These are phyloP conservation scores for Thuidium tamariscinum DNA, from an alignment of 225 moss, liverwort and hornwort genomes.

Conservation along the genomic window DNA sequence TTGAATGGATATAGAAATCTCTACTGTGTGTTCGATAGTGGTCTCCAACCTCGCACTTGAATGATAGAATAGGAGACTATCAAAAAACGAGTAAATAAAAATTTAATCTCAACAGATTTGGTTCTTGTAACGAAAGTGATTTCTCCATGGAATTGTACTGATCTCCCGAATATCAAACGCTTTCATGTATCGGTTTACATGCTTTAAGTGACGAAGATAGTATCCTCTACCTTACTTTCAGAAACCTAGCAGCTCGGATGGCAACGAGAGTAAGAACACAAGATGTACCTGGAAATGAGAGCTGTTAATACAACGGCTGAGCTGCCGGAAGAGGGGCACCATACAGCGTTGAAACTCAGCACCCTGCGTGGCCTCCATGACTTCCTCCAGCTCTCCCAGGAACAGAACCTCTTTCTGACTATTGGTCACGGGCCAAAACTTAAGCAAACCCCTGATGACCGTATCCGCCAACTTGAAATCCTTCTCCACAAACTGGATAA, in stretches of 20 bases:
- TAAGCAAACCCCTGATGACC: slow-evolving; percentile 26
- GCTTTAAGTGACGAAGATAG: not conserved
- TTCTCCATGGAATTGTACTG: not conserved
- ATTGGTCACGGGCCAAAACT: slow-evolving; percentile 28
- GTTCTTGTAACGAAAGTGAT: not conserved
- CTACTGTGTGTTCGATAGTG: not conserved
- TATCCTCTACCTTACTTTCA: not conserved
- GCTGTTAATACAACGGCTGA: slow-evolving; percentile 31
- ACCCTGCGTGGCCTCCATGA: slow-evolving; percentile 24
- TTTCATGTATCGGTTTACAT: not conserved
- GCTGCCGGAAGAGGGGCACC: slow-evolving; percentile 29
- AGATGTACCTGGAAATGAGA: slow-evolving; percentile 23
- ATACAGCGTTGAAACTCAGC: slow-evolving; percentile 27
- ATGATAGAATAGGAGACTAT: not conserved
- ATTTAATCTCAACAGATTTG: not conserved
- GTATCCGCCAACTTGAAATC: slow-evolving; percentile 31
- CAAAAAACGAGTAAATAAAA: not conserved
- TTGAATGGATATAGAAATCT: not conserved
- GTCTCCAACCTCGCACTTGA: not conserved
- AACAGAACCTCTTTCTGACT: slow-evolving; percentile 34
- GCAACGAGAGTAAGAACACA: not conserved
- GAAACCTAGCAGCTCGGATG: not conserved
- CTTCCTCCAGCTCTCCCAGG: slow-evolving; percentile 32
- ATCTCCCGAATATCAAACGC: not conserved
- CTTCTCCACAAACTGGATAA: slow-evolving; percentile 39